phyloP scores from a whole-genome alignment of 2,329 filamentous ascomycete species.

The Emergomyces orientalis region DNA sequence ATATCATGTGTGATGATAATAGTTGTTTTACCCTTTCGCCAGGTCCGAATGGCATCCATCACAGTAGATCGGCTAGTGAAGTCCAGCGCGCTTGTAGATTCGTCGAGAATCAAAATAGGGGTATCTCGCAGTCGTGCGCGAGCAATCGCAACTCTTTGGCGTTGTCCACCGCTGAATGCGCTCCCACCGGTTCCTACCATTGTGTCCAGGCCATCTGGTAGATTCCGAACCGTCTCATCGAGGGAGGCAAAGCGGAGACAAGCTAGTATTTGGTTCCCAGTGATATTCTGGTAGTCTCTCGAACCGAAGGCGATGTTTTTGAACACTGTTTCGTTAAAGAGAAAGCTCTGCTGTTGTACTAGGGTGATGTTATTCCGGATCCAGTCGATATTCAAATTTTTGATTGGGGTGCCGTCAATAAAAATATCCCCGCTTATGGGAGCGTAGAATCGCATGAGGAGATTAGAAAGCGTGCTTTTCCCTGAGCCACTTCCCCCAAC shows the following conservation, averaged over 20 bases:
- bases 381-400: slow-evolving; percentile 59
- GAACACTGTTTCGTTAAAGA: slow-evolving; percentile 74
- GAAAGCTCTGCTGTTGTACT: slow-evolving; percentile 68
- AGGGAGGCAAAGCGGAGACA: slow-evolving; percentile 62
- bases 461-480: slow-evolving; percentile 77
- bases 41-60: slow-evolving; percentile 64
- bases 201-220: slow-evolving; percentile 65
- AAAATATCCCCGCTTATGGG: slow-evolving; percentile 55
- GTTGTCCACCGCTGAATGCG: slow-evolving; percentile 73
- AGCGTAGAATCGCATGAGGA: slow-evolving; percentile 69
- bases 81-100: slow-evolving; percentile 79
- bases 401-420: slow-evolving; percentile 56
- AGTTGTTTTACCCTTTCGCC: slow-evolving; percentile 74
- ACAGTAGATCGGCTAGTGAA: slow-evolving; percentile 57
- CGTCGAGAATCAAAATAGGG: slow-evolving; percentile 75
- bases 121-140: slow-evolving; percentile 68
- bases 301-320: slow-evolving; percentile 70
- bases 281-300: slow-evolving; percentile 40
- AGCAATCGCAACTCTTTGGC: slow-evolving; percentile 70
- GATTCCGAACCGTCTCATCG: slow-evolving; percentile 53
- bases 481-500: slow-evolving; percentile 83
- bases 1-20: slow-evolving; percentile 91
- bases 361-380: slow-evolving; percentile 67
- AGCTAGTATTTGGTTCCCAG: slow-evolving; percentile 46
- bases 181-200: slow-evolving; percentile 59